Evolutionary conservation across 1,284 basidiomycete species (phyloP), one percentile per base, ranked within the genome.

Genomic region (Cutaneotrichosporon sp.): DNA sequence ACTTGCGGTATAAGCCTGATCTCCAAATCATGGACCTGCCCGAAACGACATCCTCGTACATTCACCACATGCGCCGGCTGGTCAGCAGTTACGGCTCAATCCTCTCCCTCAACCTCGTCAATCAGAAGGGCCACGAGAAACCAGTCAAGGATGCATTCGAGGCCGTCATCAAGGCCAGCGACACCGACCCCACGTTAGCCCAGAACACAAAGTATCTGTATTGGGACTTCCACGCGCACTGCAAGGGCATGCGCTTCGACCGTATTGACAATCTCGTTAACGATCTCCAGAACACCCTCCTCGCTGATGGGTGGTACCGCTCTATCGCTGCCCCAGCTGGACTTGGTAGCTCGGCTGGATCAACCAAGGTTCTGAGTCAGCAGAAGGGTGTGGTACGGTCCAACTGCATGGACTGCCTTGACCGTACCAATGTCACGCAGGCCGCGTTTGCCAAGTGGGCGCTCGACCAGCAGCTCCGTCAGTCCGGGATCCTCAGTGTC

Each of bases 151-250:
- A 97, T 55, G 92, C 89, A 0, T 97, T 88, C 69, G 96, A 98
- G 73, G 81, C 82, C 27, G 81, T 84, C 51, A 76, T 97, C 33
- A 52, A 51, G 16, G 62, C 68, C 22, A 62, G 59, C 11, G 65
- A 70, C 20, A 56, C 64, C 27, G 69, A 75, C 51, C 60, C 61
- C 1, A 27, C 57, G 14, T 65, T 74, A 14, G 63, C 65, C 29
- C 56, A 65, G 10, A 68, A 71, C 29, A 84, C 91, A 47, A 84
- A 84, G 67, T 99, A 99, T 71, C 81, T 88, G 58, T 97, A 97
- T 79, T 99, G 96, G 70, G 96, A 99, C 74, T 99, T 98, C 79
- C 94, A 97, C 75, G 85, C 84, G 63, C 92, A 97, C 75, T 97
- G 94, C 80, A 89, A 85, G 70, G 82, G 88, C 34, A 90, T 98